Percentiles rank a stretch among this genome's conserved stretches.
Conservation (phyloP, 371 early-diverging fungal genomes). For the Lichtheimia hyalospora region DNA sequence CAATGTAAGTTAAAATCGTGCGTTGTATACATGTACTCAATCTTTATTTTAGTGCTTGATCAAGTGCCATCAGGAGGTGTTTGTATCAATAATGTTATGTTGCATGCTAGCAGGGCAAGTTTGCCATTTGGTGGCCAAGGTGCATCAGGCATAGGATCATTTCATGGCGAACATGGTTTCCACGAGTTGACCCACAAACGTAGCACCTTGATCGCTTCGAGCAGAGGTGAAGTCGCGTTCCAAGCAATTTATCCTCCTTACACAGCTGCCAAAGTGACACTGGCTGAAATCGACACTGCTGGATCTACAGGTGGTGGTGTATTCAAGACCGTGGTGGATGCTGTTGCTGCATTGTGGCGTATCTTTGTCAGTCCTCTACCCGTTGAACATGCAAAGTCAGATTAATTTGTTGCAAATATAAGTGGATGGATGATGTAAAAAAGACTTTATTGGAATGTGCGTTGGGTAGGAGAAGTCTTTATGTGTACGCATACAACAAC, state of each 20-base stretch:
- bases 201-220: constrained; percentile 50
- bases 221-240: constrained; percentile 41
- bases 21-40: constrained; percentile 59
- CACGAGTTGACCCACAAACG: constrained; percentile 70
- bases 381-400: too few species aligned
- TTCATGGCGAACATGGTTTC: constrained; percentile 80
- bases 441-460: too few species aligned
- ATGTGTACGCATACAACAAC: too few species aligned
- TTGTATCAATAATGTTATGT: constrained; percentile 70
- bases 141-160: constrained; percentile 76
- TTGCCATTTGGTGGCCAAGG: constrained; percentile 90
- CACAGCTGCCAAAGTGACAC: constrained; percentile 28
- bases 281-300: not conserved
- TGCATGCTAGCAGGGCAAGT: constrained; percentile 34
- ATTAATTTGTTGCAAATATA: too few species aligned
- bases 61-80: constrained; percentile 63
- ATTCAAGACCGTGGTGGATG: too few species aligned
- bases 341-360: too few species aligned
- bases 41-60: constrained; percentile 9
- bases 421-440: too few species aligned
- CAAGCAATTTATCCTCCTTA: constrained; percentile 51
- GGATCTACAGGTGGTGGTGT: too few species aligned
- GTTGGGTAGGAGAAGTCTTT: too few species aligned
- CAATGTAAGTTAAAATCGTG: not conserved
- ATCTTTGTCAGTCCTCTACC: too few species aligned